Percentiles rank a stretch among this genome's conserved stretches.
These are phyloP conservation scores for Parachaetomium inaequale DNA, from an alignment of 495 filamentous ascomycete genomes.

Conservation along the genomic window DNA sequence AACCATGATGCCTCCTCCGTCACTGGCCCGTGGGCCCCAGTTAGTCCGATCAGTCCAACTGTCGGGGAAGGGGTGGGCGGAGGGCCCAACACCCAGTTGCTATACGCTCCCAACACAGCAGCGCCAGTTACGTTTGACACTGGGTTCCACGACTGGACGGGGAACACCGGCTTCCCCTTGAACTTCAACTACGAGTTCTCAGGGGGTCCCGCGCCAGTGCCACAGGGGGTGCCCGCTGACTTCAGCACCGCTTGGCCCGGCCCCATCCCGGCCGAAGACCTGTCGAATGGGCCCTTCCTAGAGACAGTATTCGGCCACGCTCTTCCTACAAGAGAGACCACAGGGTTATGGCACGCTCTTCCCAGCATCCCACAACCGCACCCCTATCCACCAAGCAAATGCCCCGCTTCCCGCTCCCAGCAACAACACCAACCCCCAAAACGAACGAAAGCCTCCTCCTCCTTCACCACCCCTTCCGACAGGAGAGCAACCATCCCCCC, in stretches of 20 bases:
- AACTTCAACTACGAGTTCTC: neutral
- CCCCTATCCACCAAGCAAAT: neutral
- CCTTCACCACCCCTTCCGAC: no score
- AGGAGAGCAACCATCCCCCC: no score
- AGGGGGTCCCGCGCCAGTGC: neutral
- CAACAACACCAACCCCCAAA: neutral
- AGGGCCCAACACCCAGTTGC: neutral
- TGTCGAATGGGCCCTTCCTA: neutral
- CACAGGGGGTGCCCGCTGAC: neutral
- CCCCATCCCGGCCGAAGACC: neutral
- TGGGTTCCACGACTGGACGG: neutral
- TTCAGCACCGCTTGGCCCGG: neutral
- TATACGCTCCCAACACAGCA: neutral
- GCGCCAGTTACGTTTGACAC: neutral
- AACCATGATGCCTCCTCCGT: neutral
- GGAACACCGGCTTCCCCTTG: no score
- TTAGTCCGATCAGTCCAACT: conserved; percentile 8
- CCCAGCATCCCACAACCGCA: neutral
- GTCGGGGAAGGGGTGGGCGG: neutral
- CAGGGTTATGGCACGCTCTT: neutral
- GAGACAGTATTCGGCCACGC: neutral
- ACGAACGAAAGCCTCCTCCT: neutral
- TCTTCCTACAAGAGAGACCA: neutral
- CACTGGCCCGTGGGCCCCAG: neutral
- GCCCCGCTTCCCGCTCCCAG: neutral